Evolutionary conservation across 495 filamentous ascomycete species (phyloP).

Genomic region (Aspergillus diversus): DNA sequence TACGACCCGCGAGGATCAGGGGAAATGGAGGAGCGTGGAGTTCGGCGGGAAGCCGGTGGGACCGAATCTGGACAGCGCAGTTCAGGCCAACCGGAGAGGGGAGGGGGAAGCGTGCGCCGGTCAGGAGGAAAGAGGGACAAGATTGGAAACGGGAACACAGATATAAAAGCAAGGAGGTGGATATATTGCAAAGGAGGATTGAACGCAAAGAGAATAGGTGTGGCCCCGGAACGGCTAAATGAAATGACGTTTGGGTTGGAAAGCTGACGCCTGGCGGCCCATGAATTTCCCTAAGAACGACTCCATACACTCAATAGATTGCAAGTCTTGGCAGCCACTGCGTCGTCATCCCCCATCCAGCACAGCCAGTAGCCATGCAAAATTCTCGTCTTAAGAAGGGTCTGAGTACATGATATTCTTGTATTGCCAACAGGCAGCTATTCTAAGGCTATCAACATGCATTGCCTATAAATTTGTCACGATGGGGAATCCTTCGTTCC

Average conservation of each 20-base stretch:
- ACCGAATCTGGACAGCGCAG: conserved; percentile 32
- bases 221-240: conserved; percentile 4
- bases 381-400: background rate
- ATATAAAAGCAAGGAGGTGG: conserved; percentile 12
- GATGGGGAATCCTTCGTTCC: background rate
- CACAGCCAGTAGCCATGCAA: background rate
- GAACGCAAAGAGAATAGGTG: background rate
- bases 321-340: conserved; percentile 17
- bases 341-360: conserved; percentile 12
- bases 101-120: conserved; percentile 14
- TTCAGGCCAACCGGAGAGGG: conserved; percentile 14
- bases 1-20: conserved; percentile 29
- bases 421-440: conserved; percentile 16
- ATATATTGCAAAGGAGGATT: conserved; percentile 13
- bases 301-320: background rate
- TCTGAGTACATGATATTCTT: background rate
- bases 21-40: conserved; percentile 23
- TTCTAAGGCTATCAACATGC: background rate
- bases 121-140: conserved; percentile 7
- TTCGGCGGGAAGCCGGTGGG: conserved; percentile 27
- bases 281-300: conserved; percentile 7
- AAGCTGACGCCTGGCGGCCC: conserved; percentile 44
- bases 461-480: background rate
- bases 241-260: conserved; percentile 26
- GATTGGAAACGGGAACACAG: background rate